Percentiles rank a stretch among this genome's conserved stretches.
These are phyloP conservation scores for Cercophora sp. DNA, from an alignment of 495 filamentous ascomycete genomes.

Conservation along the genomic window DNA sequence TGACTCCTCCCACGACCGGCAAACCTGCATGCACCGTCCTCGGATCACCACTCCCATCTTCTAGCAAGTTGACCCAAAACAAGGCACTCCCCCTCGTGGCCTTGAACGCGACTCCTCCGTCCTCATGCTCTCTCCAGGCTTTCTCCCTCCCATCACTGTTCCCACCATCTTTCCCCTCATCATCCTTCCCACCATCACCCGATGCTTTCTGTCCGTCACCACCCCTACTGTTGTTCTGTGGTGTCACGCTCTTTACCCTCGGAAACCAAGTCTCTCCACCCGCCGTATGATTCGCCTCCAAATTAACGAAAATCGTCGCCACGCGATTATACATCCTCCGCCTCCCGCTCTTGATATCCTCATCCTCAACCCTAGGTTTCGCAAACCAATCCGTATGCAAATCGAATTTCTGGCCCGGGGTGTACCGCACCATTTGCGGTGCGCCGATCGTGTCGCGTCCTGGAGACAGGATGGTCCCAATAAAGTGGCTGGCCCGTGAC, in stretches of 20 bases:
- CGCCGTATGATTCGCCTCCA: constrained; percentile 29
- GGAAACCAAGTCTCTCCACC: constrained; percentile 46
- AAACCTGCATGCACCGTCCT: constrained; percentile 46
- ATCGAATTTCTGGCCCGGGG: constrained; percentile 39
- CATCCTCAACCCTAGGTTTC: constrained; percentile 26
- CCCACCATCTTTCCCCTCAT: too few relatives aligned
- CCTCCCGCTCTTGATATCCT: constrained; percentile 20
- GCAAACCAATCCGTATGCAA: constrained; percentile 43
- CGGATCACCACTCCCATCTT: constrained; percentile 39
- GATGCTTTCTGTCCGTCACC: too few relatives aligned
- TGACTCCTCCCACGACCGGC: constrained; percentile 40
- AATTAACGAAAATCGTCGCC: constrained; percentile 38
- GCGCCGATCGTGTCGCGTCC: constrained; percentile 37
- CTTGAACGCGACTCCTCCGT: constrained; percentile 44
- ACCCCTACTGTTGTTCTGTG: constrained; percentile 7
- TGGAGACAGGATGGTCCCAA: constrained; percentile 33
- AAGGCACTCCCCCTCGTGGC: constrained; percentile 46
- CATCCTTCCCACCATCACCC: too few relatives aligned
- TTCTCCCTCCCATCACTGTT: constrained; percentile 4
- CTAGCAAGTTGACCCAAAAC: constrained; percentile 47
- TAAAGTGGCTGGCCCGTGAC: constrained; percentile 31
- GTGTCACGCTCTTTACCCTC: constrained; percentile 21
- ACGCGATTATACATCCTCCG: constrained; percentile 36
- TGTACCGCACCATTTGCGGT: constrained; percentile 43
- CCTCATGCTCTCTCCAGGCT: constrained; percentile 34